Evolutionary conservation across 2,329 filamentous ascomycete species (phyloP).

Genomic region (Juglanconis oblonga): DNA sequence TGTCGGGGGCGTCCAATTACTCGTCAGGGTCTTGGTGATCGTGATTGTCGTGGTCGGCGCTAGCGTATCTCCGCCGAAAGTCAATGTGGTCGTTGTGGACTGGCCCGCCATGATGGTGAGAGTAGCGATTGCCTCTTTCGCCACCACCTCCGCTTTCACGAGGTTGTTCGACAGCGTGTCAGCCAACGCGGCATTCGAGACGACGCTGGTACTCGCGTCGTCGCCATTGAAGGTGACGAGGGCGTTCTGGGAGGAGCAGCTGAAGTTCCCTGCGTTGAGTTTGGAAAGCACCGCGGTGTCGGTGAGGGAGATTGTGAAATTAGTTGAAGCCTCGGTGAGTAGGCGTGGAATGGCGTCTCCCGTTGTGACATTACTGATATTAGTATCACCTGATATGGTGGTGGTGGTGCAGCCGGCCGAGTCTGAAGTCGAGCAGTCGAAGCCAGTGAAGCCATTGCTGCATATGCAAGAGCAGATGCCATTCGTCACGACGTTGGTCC

Average conservation of each 20-base stretch:
- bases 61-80: constrained; percentile 20
- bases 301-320: constrained; percentile 76
- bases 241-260: constrained; percentile 81
- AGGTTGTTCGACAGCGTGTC: constrained; percentile 18
- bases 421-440: constrained; percentile 46
- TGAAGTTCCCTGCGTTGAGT: constrained; percentile 72
- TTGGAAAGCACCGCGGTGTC: constrained; percentile 67
- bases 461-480: constrained; percentile 82
- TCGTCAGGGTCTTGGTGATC: constrained; percentile 28
- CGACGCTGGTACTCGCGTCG: constrained; percentile 33
- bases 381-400: constrained; percentile 38
- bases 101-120: constrained; percentile 31
- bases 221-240: constrained; percentile 77
- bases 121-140: constrained; percentile 27
- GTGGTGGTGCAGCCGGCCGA: constrained; percentile 53
- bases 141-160: constrained; percentile 20
- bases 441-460: constrained; percentile 76
- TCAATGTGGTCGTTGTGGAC: constrained; percentile 33
- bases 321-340: constrained; percentile 59
- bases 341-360: constrained; percentile 76
- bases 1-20: constrained; percentile 9
- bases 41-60: constrained; percentile 22
- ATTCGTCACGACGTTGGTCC: constrained; percentile 67
- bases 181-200: constrained; percentile 25
- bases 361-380: constrained; percentile 68